Evolutionary conservation across 768 basidiomycete genomes (phyloP), one percentile per base, ranked within the genome.

Genomic region (Russula dissimulans): DNA sequence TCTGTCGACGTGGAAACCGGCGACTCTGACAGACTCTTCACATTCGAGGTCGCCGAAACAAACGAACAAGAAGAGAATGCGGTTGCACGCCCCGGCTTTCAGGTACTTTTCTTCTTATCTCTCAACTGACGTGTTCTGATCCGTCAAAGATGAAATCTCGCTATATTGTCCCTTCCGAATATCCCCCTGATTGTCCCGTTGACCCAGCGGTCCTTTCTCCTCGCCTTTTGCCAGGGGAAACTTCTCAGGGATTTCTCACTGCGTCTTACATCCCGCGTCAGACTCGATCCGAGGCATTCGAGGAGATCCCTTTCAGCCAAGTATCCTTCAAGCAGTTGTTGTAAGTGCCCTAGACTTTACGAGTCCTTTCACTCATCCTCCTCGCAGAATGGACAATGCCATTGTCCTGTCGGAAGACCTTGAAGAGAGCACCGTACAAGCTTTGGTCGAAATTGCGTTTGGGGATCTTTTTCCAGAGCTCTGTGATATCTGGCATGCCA

Each of bases 21-120:
- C 8, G 73, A 75, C 17, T 71, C 68, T 5, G 80, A 81, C 39
- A 72, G 82, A 11, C 70, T 84, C 57, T 80, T 79, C 65, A 75
- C 75, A 0, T 85, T 81, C 52, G 77, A 79, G 54, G 82, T 83
- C 2, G 69, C 74, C 0, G 80, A 83, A 67, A 82, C 77, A 6
- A 76, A 75, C 22, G 79, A 83, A 51, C 79, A 83, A 64, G 80
- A 81, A 54, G 83, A 83, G 62, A 72, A 73, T 1, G 79, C 81
- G 3, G 66, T 69, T 3, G 67, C 71, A 7, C 71, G 73, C n/a
- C 69, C 72, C 4, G 82, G 81, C 0, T 82, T 82, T 65, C 71
- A 68, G 64, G 82, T 82, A 65, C 70, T 50, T 12, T 51, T 4
- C 14, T 4, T 1, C 14, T 9, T 15, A 9, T 32, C 15, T 36